Percentiles rank a stretch among this genome's conserved stretches.
Evolutionary conservation across 2,329 filamentous ascomycete species (phyloP).

Genomic region (Trichoderma sp.): DNA sequence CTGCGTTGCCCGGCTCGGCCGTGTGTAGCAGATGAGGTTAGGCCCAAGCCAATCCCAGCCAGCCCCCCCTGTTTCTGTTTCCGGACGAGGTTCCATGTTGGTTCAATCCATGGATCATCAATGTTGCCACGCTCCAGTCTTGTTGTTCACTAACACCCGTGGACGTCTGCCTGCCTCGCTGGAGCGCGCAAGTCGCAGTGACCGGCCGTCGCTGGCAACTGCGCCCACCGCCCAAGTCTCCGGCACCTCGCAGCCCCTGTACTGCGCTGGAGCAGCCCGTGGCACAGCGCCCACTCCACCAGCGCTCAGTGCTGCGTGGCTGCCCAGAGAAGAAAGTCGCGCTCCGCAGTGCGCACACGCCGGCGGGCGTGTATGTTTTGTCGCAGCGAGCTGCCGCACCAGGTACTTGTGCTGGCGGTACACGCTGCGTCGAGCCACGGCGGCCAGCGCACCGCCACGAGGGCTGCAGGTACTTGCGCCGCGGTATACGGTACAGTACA

Average conservation of each 20-base stretch:
- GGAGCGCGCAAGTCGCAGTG: background rate
- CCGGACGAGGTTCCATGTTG: background rate
- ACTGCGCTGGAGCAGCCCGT: background rate
- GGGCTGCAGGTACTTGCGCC: background rate
- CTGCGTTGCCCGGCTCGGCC: conserved; percentile 18
- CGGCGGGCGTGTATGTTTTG: background rate
- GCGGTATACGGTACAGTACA: background rate
- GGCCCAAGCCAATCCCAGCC: conserved; percentile 14
- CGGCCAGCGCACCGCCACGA: background rate
- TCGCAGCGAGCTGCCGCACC: background rate
- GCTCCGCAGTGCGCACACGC: background rate
- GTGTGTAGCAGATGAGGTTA: conserved; percentile 21
- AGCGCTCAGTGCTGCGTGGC: too few relatives aligned
- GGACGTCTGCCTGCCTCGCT: conserved; percentile 2
- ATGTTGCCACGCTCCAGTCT: conserved; percentile 4
- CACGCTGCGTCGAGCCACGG: background rate
- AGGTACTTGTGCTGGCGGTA: background rate
- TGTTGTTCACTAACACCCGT: background rate
- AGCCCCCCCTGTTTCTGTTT: conserved; percentile 11
- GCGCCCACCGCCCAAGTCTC: background rate
- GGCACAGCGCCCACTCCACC: background rate
- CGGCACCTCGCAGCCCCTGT: background rate
- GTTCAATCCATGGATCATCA: background rate
- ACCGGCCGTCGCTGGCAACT: rapidly evolving
- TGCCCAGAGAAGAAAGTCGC: conserved; percentile 1